These are phyloP conservation scores for Triticum urartu DNA, from an alignment of 176 grass and related monocot species.

Conservation along the genomic window DNA sequence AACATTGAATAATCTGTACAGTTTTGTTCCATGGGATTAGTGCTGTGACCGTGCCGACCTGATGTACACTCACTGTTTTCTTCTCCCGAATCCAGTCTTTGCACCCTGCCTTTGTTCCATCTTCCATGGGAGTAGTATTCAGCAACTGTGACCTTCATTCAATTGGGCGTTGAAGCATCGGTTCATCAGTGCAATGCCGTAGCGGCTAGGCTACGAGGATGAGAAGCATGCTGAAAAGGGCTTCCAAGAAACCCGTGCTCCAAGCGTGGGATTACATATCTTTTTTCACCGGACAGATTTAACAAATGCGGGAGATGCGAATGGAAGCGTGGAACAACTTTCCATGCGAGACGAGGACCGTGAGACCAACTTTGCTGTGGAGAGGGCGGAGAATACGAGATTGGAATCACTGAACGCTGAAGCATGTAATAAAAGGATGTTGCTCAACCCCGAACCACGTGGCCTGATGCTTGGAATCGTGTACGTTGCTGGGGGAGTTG, in stretches of 20 bases:
- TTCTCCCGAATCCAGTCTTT: background rate
- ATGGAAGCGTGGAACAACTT: background rate
- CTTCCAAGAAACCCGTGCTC: background rate
- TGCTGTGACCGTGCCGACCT: background rate
- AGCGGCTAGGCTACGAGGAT: too few species aligned
- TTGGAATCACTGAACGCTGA: background rate
- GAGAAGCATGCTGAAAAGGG: background rate
- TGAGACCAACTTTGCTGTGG: background rate
- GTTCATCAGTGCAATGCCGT: background rate
- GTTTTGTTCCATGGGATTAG: conserved; percentile 13
- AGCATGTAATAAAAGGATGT: background rate
- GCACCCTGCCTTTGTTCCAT: conserved; percentile 7
- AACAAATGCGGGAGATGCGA: background rate
- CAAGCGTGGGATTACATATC: background rate
- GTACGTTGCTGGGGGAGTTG: background rate
- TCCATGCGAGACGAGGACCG: background rate
- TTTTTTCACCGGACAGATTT: background rate
- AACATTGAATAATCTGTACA: conserved; percentile 48
- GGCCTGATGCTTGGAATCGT: background rate
- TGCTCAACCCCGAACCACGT: conserved; percentile 2
- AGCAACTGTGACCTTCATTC: background rate
- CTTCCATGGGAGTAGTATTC: background rate
- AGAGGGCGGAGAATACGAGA: background rate
- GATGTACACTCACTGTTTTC: background rate
- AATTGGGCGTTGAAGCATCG: background rate